A percentile compares a stretch with the other conserved stretches of the same genome.
Conservation (phyloP, 192 early-diverging fungal species). For the Entomortierella chlamydospora region DNA sequence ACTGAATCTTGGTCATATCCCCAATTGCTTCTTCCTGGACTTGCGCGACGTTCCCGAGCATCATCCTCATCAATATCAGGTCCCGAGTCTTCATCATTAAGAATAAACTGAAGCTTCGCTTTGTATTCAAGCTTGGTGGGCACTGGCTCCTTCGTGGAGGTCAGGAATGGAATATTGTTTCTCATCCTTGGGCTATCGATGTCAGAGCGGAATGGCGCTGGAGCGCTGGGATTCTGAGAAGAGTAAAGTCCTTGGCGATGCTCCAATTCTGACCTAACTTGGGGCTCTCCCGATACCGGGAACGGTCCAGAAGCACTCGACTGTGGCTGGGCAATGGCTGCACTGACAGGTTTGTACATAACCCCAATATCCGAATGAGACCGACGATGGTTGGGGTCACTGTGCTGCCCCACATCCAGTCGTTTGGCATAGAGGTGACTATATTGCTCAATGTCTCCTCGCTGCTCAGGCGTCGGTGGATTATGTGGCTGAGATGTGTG, state of each 20-base stretch:
- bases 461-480: slow-evolving; percentile 7
- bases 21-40: slow-evolving; percentile 15
- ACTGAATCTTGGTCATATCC: not conserved
- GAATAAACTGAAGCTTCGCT: slow-evolving; percentile 39
- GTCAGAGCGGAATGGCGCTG: not conserved
- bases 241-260: not conserved
- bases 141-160: not conserved
- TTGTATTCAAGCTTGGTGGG: slow-evolving; percentile 29
- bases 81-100: slow-evolving; percentile 34
- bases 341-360: slow-evolving; percentile 12
- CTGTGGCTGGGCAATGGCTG: slow-evolving; percentile 15
- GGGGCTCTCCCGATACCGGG: not conserved
- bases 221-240: not conserved
- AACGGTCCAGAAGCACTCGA: not conserved
- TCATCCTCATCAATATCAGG: slow-evolving; percentile 25
- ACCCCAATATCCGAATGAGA: slow-evolving; percentile 37
- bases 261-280: not conserved
- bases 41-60: not conserved
- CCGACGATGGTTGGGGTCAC: slow-evolving; percentile 27
- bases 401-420: slow-evolving; percentile 27
- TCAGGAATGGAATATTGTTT: not conserved
- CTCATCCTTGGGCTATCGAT: slow-evolving; percentile 10
- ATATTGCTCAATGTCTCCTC: slow-evolving; percentile 14
- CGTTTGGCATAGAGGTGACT: slow-evolving; percentile 27
- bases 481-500: slow-evolving; percentile 6